These are phyloP conservation scores for Heliocybe sulcata DNA, from an alignment of 1,284 basidiomycete genomes.

Conservation along the genomic window DNA sequence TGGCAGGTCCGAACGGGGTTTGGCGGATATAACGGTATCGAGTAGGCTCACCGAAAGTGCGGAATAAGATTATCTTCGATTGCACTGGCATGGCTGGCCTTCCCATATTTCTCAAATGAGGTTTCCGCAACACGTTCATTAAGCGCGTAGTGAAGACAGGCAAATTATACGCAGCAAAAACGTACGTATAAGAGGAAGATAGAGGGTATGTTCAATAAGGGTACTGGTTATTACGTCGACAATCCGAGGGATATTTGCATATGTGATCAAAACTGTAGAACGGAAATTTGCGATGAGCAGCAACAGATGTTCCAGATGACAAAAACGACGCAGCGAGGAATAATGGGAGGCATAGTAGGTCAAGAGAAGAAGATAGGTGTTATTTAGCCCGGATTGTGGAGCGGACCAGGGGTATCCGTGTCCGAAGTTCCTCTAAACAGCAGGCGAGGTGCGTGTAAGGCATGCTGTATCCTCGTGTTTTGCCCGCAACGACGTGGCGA, in stretches of 20 bases:
- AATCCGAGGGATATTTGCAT: background rate
- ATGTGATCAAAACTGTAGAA: background rate
- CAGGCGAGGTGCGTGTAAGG: constrained; percentile 4
- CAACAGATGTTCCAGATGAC: background rate
- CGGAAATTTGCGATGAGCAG: background rate
- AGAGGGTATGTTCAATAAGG: constrained; percentile 1
- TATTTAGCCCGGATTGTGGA: no score
- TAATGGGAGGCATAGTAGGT: background rate
- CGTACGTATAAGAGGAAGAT: background rate
- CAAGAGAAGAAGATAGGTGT: background rate
- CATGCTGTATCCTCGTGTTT: background rate
- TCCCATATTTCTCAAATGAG: background rate
- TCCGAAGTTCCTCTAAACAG: background rate
- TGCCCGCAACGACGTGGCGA: constrained; percentile 12
- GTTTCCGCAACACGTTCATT: background rate
- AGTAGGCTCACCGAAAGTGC: no score
- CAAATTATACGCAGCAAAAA: background rate
- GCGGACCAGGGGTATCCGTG: background rate
- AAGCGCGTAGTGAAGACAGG: background rate
- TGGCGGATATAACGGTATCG: no score
- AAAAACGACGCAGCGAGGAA: background rate
- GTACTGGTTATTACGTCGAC: background rate
- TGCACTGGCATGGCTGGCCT: no score
- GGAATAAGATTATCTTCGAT: no score
- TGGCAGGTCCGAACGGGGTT: no score